Evolutionary conservation across 1,284 basidiomycete species (phyloP).

Genomic region (Naganishia liquefaciens): DNA sequence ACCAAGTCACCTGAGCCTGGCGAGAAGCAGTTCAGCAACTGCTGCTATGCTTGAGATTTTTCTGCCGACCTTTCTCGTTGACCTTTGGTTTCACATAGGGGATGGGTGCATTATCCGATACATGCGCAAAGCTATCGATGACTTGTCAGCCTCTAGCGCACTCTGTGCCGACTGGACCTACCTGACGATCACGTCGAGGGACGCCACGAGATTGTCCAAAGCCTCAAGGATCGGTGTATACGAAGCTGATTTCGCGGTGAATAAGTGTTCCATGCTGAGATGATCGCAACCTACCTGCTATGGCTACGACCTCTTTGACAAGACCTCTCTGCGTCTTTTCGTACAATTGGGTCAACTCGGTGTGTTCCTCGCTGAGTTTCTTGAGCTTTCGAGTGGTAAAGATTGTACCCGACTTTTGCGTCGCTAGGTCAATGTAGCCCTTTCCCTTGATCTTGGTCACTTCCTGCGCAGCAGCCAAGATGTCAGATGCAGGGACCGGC

Average conservation of each 20-base stretch:
- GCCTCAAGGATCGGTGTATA: conserved; percentile 88
- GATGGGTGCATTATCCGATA: conserved; percentile 80
- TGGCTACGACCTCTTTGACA: conserved; percentile 89
- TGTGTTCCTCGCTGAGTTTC: conserved; percentile 71
- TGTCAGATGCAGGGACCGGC: too few species aligned
- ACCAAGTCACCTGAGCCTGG: conserved; percentile 74
- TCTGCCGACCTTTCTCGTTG: conserved; percentile 63
- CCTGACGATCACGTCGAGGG: conserved; percentile 90
- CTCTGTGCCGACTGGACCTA: conserved; percentile 46
- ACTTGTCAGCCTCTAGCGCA: conserved; percentile 1
- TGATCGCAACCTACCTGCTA: conserved; percentile 67
- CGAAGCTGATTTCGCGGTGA: conserved; percentile 61
- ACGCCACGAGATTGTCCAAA: conserved; percentile 83
- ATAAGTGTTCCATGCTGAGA: background rate
- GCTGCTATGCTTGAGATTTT: background rate
- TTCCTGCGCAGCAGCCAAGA: conserved; percentile 60
- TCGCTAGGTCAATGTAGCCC: conserved; percentile 80
- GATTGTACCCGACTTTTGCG: conserved; percentile 82
- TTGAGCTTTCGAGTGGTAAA: conserved; percentile 85
- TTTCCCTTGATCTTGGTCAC: conserved; percentile 70
- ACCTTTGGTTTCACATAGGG: conserved; percentile 83
- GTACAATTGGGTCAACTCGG: conserved; percentile 70
- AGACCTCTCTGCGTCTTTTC: conserved; percentile 73
- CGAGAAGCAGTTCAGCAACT: conserved; percentile 26
- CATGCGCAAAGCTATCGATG: conserved; percentile 75